Conservation (phyloP, 495 filamentous ascomycete genomes). For the Penicillium soppii region DNA sequence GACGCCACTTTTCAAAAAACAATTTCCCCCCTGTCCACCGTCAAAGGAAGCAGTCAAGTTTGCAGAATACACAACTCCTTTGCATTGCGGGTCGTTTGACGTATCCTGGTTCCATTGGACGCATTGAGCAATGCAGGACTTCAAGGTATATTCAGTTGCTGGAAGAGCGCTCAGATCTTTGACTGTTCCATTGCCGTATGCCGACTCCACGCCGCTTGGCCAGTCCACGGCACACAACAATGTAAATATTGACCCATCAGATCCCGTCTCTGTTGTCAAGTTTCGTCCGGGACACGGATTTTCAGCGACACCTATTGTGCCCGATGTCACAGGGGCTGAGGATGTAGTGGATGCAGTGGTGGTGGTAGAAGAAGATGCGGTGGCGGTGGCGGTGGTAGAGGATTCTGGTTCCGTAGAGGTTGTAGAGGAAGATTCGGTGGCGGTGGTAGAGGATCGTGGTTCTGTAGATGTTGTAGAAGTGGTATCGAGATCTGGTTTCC, state of each 20-base stretch:
- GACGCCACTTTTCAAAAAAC: constrained; percentile 5
- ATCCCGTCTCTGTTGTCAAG: neutral
- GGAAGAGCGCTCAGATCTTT: constrained; percentile 1
- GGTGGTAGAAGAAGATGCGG: too few relatives aligned
- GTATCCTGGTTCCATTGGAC: constrained; percentile 1
- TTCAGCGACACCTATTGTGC: constrained; percentile 2
- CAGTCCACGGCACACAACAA: constrained; percentile 8
- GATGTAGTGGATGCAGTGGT: too few relatives aligned
- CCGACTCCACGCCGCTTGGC: neutral
- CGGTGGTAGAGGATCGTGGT: too few relatives aligned
- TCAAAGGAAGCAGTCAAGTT: constrained; percentile 7
- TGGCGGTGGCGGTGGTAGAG: too few relatives aligned
- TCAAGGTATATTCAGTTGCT: constrained; percentile 7
- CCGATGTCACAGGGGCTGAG: constrained; percentile 7
- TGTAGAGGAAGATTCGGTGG: too few relatives aligned
- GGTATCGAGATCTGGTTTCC: too few relatives aligned
- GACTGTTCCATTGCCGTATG: constrained; percentile 1
- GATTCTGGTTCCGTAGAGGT: too few relatives aligned
- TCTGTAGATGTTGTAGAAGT: too few relatives aligned
- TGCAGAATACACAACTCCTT: constrained; percentile 3
- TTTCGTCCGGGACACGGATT: constrained; percentile 6
- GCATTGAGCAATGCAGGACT: constrained; percentile 3
- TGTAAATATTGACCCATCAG: constrained; percentile 4
- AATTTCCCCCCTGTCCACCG: constrained; percentile 10
- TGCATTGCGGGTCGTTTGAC: neutral